phyloP scores from a whole-genome alignment of 2,329 filamentous ascomycete species.

The Talaromyces verruculosus region DNA sequence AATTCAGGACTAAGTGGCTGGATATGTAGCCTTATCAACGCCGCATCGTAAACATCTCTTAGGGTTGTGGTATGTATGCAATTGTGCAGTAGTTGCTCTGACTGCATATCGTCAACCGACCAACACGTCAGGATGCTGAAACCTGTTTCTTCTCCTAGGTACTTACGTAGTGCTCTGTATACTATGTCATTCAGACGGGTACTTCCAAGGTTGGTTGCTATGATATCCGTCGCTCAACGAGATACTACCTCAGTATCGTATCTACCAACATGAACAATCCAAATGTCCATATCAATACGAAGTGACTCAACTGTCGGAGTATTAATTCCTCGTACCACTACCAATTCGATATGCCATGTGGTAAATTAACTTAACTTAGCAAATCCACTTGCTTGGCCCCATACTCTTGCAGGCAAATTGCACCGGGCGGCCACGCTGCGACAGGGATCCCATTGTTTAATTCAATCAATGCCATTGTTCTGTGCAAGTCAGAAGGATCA shows the following conservation, averaged over 20 bases:
- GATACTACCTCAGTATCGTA: background rate
- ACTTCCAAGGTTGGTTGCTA: background rate
- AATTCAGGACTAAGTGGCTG: background rate
- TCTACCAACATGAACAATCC: background rate
- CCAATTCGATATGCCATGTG: background rate
- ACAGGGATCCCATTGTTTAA: conserved; percentile 14
- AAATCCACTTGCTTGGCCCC: background rate
- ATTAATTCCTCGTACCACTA: background rate
- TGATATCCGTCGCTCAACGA: background rate
- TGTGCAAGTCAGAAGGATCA: background rate
- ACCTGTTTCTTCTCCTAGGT: background rate
- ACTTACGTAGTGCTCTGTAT: background rate
- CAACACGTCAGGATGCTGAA: background rate
- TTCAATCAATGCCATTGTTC: background rate
- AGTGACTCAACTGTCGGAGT: background rate
- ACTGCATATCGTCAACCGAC: background rate
- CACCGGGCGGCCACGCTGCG: conserved; percentile 18
- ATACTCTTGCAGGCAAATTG: conserved; percentile 7
- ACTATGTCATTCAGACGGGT: background rate
- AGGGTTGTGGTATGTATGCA: background rate
- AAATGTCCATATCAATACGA: background rate
- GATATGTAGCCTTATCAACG: background rate
- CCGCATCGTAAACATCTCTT: background rate
- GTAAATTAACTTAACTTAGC: background rate
- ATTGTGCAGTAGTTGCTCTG: background rate